phyloP scores from a whole-genome alignment of 331 rosid genomes.

The Rhamnella rubrinervis region DNA sequence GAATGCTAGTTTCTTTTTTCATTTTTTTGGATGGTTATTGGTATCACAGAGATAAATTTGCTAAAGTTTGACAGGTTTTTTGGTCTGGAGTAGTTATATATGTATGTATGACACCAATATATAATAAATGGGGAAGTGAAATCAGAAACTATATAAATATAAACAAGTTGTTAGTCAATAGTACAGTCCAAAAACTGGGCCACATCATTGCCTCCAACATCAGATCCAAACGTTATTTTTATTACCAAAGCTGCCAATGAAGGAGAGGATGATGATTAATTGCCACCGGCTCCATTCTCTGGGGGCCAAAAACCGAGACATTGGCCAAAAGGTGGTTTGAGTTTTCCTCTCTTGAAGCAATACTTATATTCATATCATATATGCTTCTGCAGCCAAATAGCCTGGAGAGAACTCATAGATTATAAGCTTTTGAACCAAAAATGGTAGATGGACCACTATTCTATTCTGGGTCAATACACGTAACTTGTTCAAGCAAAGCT shows the following conservation, averaged over 20 bases:
- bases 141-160: background rate
- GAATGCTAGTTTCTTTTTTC: background rate
- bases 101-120: no score
- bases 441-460: constrained; percentile 25
- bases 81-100: no score
- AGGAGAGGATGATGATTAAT: background rate
- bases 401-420: no score
- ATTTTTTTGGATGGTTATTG: background rate
- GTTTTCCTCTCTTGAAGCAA: background rate
- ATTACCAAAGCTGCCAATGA: background rate
- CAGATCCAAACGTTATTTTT: constrained; percentile 5
- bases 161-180: constrained; percentile 4
- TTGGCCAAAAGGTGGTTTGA: background rate
- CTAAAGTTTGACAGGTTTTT: no score
- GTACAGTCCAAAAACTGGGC: constrained; percentile 30
- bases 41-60: no score
- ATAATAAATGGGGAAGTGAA: no score
- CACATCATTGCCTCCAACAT: constrained; percentile 32
- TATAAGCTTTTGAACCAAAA: background rate
- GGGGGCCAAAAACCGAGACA: constrained; percentile 6
- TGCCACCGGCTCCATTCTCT: background rate
- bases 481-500: background rate
- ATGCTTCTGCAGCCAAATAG: constrained; percentile 5
- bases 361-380: background rate
- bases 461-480: constrained; percentile 9